Percentiles rank a stretch among this genome's conserved stretches.
phyloP scores from a whole-genome alignment of 495 filamentous ascomycete genomes.

The Glarea lozoyensis region DNA sequence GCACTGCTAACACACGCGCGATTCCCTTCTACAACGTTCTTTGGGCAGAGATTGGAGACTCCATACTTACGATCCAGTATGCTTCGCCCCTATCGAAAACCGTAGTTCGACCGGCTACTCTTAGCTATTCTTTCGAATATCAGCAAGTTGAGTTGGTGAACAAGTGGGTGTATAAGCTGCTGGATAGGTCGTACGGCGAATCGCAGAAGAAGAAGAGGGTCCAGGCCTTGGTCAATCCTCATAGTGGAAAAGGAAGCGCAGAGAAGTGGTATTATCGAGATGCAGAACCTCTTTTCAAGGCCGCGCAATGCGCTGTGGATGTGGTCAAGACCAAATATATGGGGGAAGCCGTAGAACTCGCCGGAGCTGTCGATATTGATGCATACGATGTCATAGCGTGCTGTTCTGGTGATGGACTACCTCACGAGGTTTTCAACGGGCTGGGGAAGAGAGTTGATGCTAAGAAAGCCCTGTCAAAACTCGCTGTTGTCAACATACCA shows the following conservation, averaged over 20 bases:
- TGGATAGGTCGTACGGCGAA: conserved; percentile 65
- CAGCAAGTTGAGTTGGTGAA: conserved; percentile 40
- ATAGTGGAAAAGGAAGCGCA: conserved; percentile 76
- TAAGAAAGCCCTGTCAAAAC: conserved; percentile 57
- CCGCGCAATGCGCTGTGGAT: conserved; percentile 69
- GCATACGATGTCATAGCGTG: conserved; percentile 76
- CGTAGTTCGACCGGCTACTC: conserved; percentile 44
- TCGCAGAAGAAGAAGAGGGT: conserved; percentile 62
- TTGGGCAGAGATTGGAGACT: conserved; percentile 55
- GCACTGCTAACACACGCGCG: conserved; percentile 22
- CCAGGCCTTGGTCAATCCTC: conserved; percentile 86
- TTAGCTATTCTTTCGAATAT: conserved; percentile 52
- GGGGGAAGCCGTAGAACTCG: conserved; percentile 75
- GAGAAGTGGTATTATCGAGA: conserved; percentile 63
- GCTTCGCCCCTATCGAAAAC: conserved; percentile 49
- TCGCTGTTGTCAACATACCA: conserved; percentile 85
- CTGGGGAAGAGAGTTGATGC: conserved; percentile 69
- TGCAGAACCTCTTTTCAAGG: conserved; percentile 75
- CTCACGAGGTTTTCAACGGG: conserved; percentile 93
- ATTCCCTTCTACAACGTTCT: conserved; percentile 81
- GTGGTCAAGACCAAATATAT: conserved; percentile 61
- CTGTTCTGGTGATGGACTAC: conserved; percentile 87
- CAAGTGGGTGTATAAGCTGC: conserved; percentile 52
- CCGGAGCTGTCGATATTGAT: conserved; percentile 67
- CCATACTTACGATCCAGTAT: conserved; percentile 66